Base-by-base conservation (phyloP, 495 filamentous ascomycete genomes). In the Aspergillus saccharolyticus region DNA sequence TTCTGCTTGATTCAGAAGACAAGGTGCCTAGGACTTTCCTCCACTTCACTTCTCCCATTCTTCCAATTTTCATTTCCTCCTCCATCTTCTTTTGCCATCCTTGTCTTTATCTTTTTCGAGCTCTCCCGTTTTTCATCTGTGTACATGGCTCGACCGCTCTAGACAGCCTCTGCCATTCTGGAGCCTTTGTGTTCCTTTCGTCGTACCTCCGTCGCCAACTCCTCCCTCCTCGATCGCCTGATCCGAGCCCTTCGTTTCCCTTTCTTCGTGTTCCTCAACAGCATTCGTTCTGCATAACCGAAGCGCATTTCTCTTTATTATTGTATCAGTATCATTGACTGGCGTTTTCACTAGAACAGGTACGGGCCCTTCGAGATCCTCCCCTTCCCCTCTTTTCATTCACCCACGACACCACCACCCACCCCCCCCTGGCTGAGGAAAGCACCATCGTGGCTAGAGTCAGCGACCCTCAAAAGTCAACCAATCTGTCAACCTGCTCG, bases 261-360 rank as follows among this genome's bases (percentile, higher is more conserved):
- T 61, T 59, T 60, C 54, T 70, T 63, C 64, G 63, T 66, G 66
- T 25, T 43, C 47, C n/a, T 55, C 60, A 43, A 61, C 71, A 70
- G 70, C 70, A 72, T 69, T 70, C 63, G 52, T 62, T 59, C 62
- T 62, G 66, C 68, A 69, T 73, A 63, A 44, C 63, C 49, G 61
- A 49, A 49, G 66, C 61, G 67, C 66, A 39, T 65, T 54, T 59
- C 62, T 49, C 57, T 66, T 58, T 33, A 18, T 57, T 54, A 56
- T 65, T 74, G 70, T 74, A 74, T 63, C 60, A 70, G 63, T 71
- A 71, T 74, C 72, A 60, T 66, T 59, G 61, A 69, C 68, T 56
- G 52, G 60, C 62, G 65, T 64, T 66, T 70, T 44, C 22, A 18
- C 70, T 68, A 73, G 67, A 74, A 61, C 69, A 75, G 73, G 73